Base-by-base conservation (phyloP, 2,329 filamentous ascomycete genomes). In the Diaporthe vexans region DNA sequence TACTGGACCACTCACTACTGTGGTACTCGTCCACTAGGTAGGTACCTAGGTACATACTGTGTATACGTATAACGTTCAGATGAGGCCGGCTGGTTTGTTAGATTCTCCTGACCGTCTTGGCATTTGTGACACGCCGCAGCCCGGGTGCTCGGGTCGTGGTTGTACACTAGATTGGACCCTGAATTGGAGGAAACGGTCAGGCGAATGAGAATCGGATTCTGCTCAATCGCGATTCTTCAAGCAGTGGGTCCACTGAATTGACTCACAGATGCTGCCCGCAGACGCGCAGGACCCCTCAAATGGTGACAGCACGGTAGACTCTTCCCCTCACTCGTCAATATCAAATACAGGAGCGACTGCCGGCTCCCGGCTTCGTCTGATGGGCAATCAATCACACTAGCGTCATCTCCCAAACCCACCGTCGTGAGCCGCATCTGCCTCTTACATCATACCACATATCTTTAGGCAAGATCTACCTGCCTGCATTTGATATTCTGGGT, bases 371-470 rank as follows among this genome's bases (percentile, higher is more conserved):
- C n/a, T 46, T 54, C 63, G 33, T 40, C 63, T 68, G 48, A 68
- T 40, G 33, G 1, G 29, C 46, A 68, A 19, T 8, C 46, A 68
- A 11, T 15, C 48, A 52, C 63, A 26, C 63, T 54, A 68, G 63
- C 63, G 63, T 1, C 48, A 2, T 67, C 48, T 21, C 48, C 33
- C 63, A 67, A 67, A 52, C 63, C 63, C 63, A 40, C 63, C 63
- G 63, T 67, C 63, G 46, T 52, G 63, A 67, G 63, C 63, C 46
- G 63, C 63, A 67, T 13, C 63, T 52, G 63, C 63, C 63, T 54
- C 63, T 68, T 68, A 68, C 63, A 68, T 68, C 63, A 68, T 68
- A 54, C 63, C 46, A 21, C 48, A 54, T 4, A 19, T 68, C 63
- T n/a, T 51, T 17, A 19, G 26, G 33, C 29, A 26, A 67, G 46